Conservation (phyloP, 345 rosid genomes). For the Brassica carinata region DNA sequence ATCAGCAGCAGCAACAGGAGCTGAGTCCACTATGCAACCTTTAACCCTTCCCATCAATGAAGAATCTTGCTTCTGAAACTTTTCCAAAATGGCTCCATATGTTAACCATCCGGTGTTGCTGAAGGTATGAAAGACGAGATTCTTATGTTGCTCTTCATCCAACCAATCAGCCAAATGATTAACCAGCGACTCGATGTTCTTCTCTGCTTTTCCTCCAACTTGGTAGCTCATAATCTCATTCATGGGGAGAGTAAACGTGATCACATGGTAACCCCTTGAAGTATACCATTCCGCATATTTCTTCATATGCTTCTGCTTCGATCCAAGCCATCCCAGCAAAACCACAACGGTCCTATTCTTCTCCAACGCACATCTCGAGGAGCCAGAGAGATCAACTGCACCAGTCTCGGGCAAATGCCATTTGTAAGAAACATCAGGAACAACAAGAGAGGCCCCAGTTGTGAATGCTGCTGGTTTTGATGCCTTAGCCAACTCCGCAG, state of each 20-base stretch:
- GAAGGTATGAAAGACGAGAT: slow-evolving; percentile 91
- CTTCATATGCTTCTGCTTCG: slow-evolving; percentile 92
- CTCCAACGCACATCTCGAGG: slow-evolving; percentile 51
- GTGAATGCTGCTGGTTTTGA: slow-evolving; percentile 51
- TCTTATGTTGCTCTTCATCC: slow-evolving; percentile 84
- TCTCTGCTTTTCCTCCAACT: slow-evolving; percentile 92
- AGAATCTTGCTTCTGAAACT: slow-evolving; percentile 80
- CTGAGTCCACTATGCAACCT: slow-evolving; percentile 97
- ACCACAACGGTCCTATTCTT: slow-evolving; percentile 92
- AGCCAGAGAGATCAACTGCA: slow-evolving; percentile 60
- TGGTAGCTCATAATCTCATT: slow-evolving; percentile 79
- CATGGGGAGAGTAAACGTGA: slow-evolving; percentile 93
- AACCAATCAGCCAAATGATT: slow-evolving; percentile 90
- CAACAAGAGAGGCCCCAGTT: slow-evolving; percentile 38
- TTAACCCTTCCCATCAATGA: slow-evolving; percentile 64
- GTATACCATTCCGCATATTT: slow-evolving; percentile 98
- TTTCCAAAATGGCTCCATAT: slow-evolving; percentile 90
- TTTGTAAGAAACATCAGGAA: slow-evolving; percentile 67
- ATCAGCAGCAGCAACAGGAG: slow-evolving; percentile 95
- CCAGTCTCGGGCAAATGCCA: slow-evolving; percentile 87
- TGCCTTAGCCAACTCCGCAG: slow-evolving; percentile 72
- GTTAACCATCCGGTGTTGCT: slow-evolving; percentile 99
- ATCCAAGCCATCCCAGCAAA: slow-evolving; percentile 96
- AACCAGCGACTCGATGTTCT: slow-evolving; percentile 73
- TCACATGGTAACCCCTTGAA: slow-evolving; percentile 85